Base-by-base conservation (phyloP, 108 stramenopile genomes). In the Ochromonas danica region DNA sequence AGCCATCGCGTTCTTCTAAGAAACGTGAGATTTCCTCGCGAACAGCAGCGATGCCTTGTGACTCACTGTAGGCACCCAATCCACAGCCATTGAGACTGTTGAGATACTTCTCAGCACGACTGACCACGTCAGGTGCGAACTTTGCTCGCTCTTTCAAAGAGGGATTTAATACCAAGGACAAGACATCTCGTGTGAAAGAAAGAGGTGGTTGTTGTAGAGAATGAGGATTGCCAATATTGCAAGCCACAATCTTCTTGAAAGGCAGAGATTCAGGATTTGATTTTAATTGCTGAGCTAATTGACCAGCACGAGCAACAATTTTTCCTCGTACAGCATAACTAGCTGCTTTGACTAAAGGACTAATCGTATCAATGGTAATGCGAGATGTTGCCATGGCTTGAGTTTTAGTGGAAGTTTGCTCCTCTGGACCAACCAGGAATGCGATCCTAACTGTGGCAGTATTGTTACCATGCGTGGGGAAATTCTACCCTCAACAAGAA, bases 181-280 rank as follows among this genome's bases (percentile, higher is more conserved):
- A 71, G 0, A 96, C 93, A 79, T 95, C 90, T 0, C 96, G 85
- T 71, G 85, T 89, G 71, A 90, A 97, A 0, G 89, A 87, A 45
- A 96, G 84, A 1, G 96, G 94, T 70, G 88, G 77, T 81, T 97
- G 96, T 36, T 92, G 90, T 39, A 95, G 92, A 2, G 93, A 85
- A 78, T 97, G 96, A 31, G 96, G 96, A 88, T 97, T 97, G 17
- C 96, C 96, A 41, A 95, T 94, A 81, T 97, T 98, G 81, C 95
- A 97, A 81, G 93, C 93, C 42, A 98, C 85, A 81, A 85, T 65
- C 40, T 83, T 41, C 6, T 38, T 25, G 22, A 51, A 51, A 14
- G 45, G 45, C 22, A 51, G 22, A 51, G 14, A 6, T 6, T 51
- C 14, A 51, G 6, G 45, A 14, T 6, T 6, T 22, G 6, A 22